These are phyloP conservation scores for Monosporascus sp. DNA, from an alignment of 2,329 filamentous ascomycete genomes.

Conservation along the genomic window DNA sequence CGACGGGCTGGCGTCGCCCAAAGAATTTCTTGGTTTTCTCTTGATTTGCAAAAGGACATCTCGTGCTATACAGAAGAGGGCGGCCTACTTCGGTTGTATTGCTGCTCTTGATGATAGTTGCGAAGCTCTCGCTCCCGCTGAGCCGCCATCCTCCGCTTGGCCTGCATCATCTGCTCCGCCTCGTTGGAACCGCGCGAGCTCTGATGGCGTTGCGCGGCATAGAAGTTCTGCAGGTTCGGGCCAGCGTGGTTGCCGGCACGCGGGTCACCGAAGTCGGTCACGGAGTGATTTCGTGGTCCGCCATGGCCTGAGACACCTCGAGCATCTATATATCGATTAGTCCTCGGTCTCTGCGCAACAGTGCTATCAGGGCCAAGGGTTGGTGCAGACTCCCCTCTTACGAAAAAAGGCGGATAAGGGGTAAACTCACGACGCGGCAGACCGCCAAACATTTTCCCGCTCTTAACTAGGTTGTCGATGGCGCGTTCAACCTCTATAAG, in stretches of 20 bases:
- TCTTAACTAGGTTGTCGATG: slow-evolving; percentile 92
- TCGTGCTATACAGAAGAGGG: slow-evolving; percentile 67
- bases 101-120: slow-evolving; percentile 99
- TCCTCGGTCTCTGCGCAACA: slow-evolving; percentile 16
- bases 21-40: slow-evolving; percentile 29
- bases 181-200: slow-evolving; percentile 77
- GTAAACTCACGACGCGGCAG: slow-evolving; percentile 75
- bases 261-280: slow-evolving; percentile 75
- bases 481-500: slow-evolving; percentile 85
- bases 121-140: slow-evolving; percentile 98
- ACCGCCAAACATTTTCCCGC: slow-evolving; percentile 80
- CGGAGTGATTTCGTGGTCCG: slow-evolving; percentile 69
- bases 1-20: slow-evolving; percentile 20
- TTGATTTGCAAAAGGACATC: slow-evolving; percentile 32
- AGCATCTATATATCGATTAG: slow-evolving; percentile 51
- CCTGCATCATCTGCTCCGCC: slow-evolving; percentile 98
- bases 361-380: slow-evolving; percentile 15
- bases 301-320: slow-evolving; percentile 58
- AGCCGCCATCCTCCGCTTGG: slow-evolving; percentile 97
- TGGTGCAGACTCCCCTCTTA: slow-evolving; percentile 9
- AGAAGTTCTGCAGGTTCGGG: slow-evolving; percentile 86
- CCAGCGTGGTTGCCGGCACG: slow-evolving; percentile 63
- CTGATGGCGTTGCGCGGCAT: slow-evolving; percentile 89
- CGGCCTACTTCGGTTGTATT: slow-evolving; percentile 99
- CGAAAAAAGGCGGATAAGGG: slow-evolving; percentile 47